Evolutionary conservation across 371 early-diverging fungal genomes (phyloP), one percentile per base, ranked within the genome.

Genomic region (Rhizopus microsporus): DNA sequence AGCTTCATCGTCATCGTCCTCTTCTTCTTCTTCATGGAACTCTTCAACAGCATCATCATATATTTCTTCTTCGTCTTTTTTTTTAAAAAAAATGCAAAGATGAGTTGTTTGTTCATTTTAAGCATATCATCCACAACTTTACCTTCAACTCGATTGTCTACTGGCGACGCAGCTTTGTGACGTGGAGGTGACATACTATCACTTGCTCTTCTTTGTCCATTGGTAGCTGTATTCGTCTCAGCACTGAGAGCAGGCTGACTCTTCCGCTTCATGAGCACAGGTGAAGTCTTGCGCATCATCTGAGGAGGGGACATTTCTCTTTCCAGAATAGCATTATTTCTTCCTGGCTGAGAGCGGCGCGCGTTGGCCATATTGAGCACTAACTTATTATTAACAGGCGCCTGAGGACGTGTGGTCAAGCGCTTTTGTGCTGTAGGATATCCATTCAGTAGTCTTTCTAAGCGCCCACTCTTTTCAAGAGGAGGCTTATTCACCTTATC

Each of bases 371-470:
- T 10, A 23, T 46, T 46, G 29, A 23, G 17, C 17, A 16, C n/a
- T 29, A 46, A 7, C 29, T 46, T 46, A 15, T 46, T 46, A 9
- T 46, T 9, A 29, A 42, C n/a, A n/a, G 38, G 29, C 23, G 42
- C 43, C 3, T 29, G 44, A 16, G 54, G 43, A 9, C 43, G 54
- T 5, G 15, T 23, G 1, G 53, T 13, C 4, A 23, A 23, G 37
- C 29, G 32, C 9, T 54, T 59, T 13, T 68, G 60, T 13, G 68
- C 59, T 0, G 74, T 77, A 4, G 77, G 69, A 15, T 71, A 44
- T 13, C 78, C 78, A 32, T 67, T 69, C 38, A 70, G 74, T 0
- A 77, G 49, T 10, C 78, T 48, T 32, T 74, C 72, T 7, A 77
- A 35, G 42, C 68, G 71, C 0, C 72, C 68, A 39, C 8, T 7